Conservation (phyloP, 129 eudicot genomes). For the Kitagawia praeruptora region DNA sequence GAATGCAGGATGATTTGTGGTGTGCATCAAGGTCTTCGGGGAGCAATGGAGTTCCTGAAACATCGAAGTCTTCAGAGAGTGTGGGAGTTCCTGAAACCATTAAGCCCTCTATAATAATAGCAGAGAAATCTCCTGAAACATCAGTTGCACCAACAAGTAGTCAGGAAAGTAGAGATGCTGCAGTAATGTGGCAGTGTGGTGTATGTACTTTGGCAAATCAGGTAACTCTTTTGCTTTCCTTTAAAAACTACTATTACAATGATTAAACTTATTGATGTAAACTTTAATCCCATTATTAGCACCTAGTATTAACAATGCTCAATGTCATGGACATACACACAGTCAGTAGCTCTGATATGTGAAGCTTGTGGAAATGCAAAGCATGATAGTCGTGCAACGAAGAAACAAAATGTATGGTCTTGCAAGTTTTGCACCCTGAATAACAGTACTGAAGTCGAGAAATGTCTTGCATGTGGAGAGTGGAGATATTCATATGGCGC, state of each 20-base stretch:
- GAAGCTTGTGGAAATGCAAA: constrained; percentile 66
- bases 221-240: constrained; percentile 26
- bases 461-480: constrained; percentile 74
- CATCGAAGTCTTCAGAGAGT: constrained; percentile 31
- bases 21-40: constrained; percentile 50
- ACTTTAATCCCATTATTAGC: background rate
- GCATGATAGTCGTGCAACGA: constrained; percentile 22
- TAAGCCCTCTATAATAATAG: constrained; percentile 12
- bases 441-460: constrained; percentile 35
- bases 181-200: constrained; percentile 55
- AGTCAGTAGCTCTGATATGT: constrained; percentile 58
- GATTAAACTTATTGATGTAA: background rate
- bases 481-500: constrained; percentile 90
- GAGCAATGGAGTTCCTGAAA: constrained; percentile 30
- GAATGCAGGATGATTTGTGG: constrained; percentile 86
- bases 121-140: constrained; percentile 9
- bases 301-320: background rate
- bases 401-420: constrained; percentile 47
- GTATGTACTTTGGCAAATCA: constrained; percentile 65
- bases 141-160: constrained; percentile 12
- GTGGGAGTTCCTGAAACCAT: constrained; percentile 35
- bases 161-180: constrained; percentile 19
- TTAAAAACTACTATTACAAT: background rate
- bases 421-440: constrained; percentile 81
- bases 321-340: constrained; percentile 8